Conservation (phyloP, 495 filamentous ascomycete genomes). For the Penicillium antarcticum region DNA sequence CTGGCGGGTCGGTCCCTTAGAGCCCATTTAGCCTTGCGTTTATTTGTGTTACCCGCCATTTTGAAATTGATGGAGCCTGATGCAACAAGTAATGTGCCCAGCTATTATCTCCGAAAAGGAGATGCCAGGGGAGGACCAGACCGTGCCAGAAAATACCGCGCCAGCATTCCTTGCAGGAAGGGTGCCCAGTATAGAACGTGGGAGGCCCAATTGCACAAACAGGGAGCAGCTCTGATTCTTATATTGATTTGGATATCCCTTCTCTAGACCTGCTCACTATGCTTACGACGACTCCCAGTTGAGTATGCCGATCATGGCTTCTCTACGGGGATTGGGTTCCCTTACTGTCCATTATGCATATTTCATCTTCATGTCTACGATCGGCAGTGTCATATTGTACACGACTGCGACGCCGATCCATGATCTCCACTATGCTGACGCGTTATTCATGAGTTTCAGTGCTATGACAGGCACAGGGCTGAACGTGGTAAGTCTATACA, state of each 20-base stretch:
- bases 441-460: slow-evolving; percentile 70
- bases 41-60: background rate
- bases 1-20: slow-evolving; percentile 12
- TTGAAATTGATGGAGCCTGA: background rate
- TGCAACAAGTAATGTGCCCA: background rate
- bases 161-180: slow-evolving; percentile 8
- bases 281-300: slow-evolving; percentile 13
- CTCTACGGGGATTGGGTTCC: slow-evolving; percentile 55
- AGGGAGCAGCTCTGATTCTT: background rate
- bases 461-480: slow-evolving; percentile 78
- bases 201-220: background rate
- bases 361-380: slow-evolving; percentile 60
- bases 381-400: slow-evolving; percentile 71
- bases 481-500: slow-evolving; percentile 52
- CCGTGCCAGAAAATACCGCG: background rate
- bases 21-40: background rate
- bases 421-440: slow-evolving; percentile 68
- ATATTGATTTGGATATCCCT: slow-evolving; percentile 10
- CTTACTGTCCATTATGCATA: slow-evolving; percentile 74
- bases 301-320: slow-evolving; percentile 24
- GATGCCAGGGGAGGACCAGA: background rate
- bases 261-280: background rate
- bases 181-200: background rate
- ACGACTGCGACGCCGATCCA: slow-evolving; percentile 54
- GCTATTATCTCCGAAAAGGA: too few species aligned